Evolutionary conservation across 768 basidiomycete genomes (phyloP).

Genomic region (Peribolospora baueri): DNA sequence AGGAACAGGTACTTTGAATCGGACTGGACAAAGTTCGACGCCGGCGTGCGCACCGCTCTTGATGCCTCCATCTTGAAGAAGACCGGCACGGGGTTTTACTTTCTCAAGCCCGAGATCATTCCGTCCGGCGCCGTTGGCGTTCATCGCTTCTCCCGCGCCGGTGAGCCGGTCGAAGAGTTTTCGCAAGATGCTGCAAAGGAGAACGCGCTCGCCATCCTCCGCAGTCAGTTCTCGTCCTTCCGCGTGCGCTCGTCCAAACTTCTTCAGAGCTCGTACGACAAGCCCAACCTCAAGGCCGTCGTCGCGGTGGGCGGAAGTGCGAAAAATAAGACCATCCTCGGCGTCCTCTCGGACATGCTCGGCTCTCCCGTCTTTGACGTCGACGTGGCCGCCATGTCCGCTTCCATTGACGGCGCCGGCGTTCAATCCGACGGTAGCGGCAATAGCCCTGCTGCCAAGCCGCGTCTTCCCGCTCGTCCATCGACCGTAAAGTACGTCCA

Average conservation of each 20-base stretch:
- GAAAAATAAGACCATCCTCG: conserved; percentile 15
- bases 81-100: conserved; percentile 52
- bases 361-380: conserved; percentile 14
- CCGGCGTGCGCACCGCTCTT: background rate
- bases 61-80: background rate
- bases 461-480: too few relatives aligned
- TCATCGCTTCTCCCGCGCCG: conserved; percentile 30
- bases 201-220: conserved; percentile 56
- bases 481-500: too few relatives aligned
- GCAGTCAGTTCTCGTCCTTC: conserved; percentile 66
- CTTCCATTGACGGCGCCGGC: too few relatives aligned
- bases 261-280: background rate
- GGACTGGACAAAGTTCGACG: conserved; percentile 47
- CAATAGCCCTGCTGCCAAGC: too few relatives aligned
- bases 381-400: conserved; percentile 7
- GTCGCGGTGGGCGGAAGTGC: conserved; percentile 19
- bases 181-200: conserved; percentile 15
- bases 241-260: conserved; percentile 26
- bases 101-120: conserved; percentile 66
- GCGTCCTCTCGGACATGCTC: conserved; percentile 15
- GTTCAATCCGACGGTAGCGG: too few relatives aligned
- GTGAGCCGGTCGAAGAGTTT: conserved; percentile 15
- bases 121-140: conserved; percentile 52
- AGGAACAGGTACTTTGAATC: conserved; percentile 37
- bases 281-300: conserved; percentile 10